Evolutionary conservation across 2,329 filamentous ascomycete genomes (phyloP), one percentile per base, ranked within the genome.

Genomic region (Botrytis elliptica): DNA sequence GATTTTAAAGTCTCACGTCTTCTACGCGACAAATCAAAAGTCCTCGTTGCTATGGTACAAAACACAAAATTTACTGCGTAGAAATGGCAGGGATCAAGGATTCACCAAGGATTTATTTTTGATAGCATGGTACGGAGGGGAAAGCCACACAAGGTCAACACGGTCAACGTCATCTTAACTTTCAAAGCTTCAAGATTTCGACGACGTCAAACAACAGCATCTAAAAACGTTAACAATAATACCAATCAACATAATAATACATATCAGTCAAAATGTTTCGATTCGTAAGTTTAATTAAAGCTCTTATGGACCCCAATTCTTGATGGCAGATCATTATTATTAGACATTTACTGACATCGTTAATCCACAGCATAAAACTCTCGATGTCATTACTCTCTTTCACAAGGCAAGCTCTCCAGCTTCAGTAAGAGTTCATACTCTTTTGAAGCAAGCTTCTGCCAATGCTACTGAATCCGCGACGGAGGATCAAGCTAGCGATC

Each of bases 361-460:
- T n/a, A 49, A 14, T 36, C 16, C 8, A 29, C 55, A 94, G 92
- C 89, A 87, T 84, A 95, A 94, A 87, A 88, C 92, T 77, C 88
- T 93, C 83, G 95, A 98, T 86, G 93, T 97, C 78, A 90, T 98
- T 82, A 98, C 95, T 75, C 91, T 99, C 86, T 99, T 98, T 87
- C 95, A 98, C 88, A 93, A 93, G 83, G 89, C 95, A 74, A 88
- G 87, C 79, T 88, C 89, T 71, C 88, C 92, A 36, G 87, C 91
- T 76, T 98, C 95, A 5, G 86, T 89, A 69, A 90, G 92, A 75
- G 92, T 92, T 46, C 89, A 91, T 75, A 91, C 89, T 60, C 85
- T 97, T 71, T 89, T 98, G 75, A 97, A 96, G 85, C 91, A 95
- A 84, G 88, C 90, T 46, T 92, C 93, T 40, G 91, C 92, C 66